A percentile compares a stretch with the other conserved stretches of the same genome.
phyloP scores from a whole-genome alignment of 306 rosid genomes.

The Calophaca sinica region DNA sequence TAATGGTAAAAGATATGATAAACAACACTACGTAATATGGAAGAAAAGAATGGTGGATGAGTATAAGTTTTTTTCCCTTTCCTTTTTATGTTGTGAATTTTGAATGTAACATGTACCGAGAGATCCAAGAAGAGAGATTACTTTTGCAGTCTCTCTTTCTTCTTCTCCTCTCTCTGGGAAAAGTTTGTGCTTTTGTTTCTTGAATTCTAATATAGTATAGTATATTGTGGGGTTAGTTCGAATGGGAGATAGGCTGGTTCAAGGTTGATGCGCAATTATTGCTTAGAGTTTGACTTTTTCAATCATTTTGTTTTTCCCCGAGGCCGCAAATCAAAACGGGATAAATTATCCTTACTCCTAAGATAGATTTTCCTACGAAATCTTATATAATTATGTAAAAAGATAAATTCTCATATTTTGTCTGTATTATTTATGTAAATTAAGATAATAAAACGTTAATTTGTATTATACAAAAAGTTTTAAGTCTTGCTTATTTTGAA shows the following conservation, averaged over 20 bases:
- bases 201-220: slow-evolving; percentile 50
- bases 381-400: slow-evolving; percentile 5
- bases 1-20: slow-evolving; percentile 25
- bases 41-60: slow-evolving; percentile 33
- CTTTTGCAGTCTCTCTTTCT: slow-evolving; percentile 57
- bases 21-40: neutral
- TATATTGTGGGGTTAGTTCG: slow-evolving; percentile 48
- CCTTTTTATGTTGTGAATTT: neutral
- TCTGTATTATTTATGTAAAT: neutral
- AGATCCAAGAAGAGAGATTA: slow-evolving; percentile 68
- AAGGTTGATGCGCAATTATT: slow-evolving; percentile 67
- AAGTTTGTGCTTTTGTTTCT: slow-evolving; percentile 26
- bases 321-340: slow-evolving; percentile 34
- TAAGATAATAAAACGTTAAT: neutral
- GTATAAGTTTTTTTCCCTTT: neutral
- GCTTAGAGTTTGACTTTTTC: slow-evolving; percentile 69
- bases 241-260: slow-evolving; percentile 48
- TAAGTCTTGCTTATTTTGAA: no score
- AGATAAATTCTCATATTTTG: neutral
- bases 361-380: slow-evolving; percentile 10
- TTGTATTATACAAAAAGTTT: no score
- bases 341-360: slow-evolving; percentile 27
- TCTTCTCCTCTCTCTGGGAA: slow-evolving; percentile 32
- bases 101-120: slow-evolving; percentile 35
- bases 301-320: slow-evolving; percentile 39